Evolutionary conservation across 2,329 filamentous ascomycete species (phyloP).

Genomic region (Myriosclerotinia scirpicola): DNA sequence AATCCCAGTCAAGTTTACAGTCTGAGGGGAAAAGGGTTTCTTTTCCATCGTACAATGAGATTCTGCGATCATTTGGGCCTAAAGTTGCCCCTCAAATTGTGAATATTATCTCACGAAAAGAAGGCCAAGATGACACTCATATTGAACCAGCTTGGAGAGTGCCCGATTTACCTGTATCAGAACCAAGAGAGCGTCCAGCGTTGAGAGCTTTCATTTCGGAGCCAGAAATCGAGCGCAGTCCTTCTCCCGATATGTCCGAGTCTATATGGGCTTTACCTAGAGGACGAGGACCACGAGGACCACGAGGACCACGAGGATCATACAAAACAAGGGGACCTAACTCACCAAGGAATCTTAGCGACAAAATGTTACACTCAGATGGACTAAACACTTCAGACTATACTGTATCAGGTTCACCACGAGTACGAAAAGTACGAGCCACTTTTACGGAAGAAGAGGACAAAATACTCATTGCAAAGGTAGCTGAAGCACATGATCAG

Average conservation of each 20-base stretch:
- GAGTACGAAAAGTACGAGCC: conserved; percentile 23
- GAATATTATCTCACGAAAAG: conserved; percentile 34
- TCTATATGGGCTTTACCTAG: conserved; percentile 39
- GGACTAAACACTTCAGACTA: conserved; percentile 14
- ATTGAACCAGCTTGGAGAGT: conserved; percentile 37
- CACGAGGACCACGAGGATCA: neutral
- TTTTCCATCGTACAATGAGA: conserved; percentile 36
- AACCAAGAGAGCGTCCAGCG: conserved; percentile 26
- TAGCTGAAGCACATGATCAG: conserved; percentile 28
- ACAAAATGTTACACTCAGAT: conserved; percentile 16
- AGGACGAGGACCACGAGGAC: conserved; percentile 20
- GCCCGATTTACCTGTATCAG: conserved; percentile 29
- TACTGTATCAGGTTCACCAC: neutral
- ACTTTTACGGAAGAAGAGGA: conserved; percentile 36
- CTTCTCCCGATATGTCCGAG: conserved; percentile 32
- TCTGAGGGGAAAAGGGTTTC: conserved; percentile 8
- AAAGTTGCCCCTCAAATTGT: conserved; percentile 37
- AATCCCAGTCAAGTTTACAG: neutral
- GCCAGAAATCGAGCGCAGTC: conserved; percentile 32
- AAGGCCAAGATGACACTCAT: conserved; percentile 28
- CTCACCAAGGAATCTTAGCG: neutral
- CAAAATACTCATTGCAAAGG: conserved; percentile 33
- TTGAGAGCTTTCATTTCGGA: conserved; percentile 28
- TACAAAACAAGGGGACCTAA: neutral
- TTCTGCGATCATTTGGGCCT: conserved; percentile 38